Conservation (phyloP, 2,329 filamentous ascomycete species). For the Talaromyces sp. region DNA sequence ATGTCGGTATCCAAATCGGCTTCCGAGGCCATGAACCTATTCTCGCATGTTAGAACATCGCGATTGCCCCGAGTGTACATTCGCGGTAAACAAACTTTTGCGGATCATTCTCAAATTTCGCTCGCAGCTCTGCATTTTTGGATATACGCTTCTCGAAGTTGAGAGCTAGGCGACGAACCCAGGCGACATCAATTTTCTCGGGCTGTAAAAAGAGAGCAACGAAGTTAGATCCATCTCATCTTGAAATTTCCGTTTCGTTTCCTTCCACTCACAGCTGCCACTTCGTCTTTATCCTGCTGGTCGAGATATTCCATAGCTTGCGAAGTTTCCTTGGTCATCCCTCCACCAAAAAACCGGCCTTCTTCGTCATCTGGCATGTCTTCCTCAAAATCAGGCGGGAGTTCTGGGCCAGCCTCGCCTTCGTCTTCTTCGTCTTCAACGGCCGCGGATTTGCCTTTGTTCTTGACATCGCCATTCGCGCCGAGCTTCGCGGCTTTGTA, state of each 20-base stretch:
- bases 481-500: conserved; percentile 57
- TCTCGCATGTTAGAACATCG: conserved; percentile 14
- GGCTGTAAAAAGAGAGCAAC: conserved; percentile 27
- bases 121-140: conserved; percentile 83
- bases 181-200: conserved; percentile 76
- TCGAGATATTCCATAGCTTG: conserved; percentile 88
- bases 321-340: conserved; percentile 73
- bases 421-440: conserved; percentile 48
- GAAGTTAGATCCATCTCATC: neutral
- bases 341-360: conserved; percentile 91
- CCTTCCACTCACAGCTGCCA: conserved; percentile 33
- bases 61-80: neutral
- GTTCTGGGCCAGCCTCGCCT: conserved; percentile 48
- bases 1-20: conserved; percentile 86
- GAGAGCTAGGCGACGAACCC: conserved; percentile 75
- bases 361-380: conserved; percentile 73
- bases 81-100: conserved; percentile 53
- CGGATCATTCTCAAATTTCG: conserved; percentile 75
- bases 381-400: conserved; percentile 54
- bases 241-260: neutral
- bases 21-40: conserved; percentile 69
- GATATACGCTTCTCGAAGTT: conserved; percentile 87
- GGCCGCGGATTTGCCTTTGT: conserved; percentile 38
- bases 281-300: conserved; percentile 53
- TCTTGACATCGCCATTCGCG: conserved; percentile 45